Conservation (phyloP, 129 eudicot genomes). For the Glebionis coronaria region DNA sequence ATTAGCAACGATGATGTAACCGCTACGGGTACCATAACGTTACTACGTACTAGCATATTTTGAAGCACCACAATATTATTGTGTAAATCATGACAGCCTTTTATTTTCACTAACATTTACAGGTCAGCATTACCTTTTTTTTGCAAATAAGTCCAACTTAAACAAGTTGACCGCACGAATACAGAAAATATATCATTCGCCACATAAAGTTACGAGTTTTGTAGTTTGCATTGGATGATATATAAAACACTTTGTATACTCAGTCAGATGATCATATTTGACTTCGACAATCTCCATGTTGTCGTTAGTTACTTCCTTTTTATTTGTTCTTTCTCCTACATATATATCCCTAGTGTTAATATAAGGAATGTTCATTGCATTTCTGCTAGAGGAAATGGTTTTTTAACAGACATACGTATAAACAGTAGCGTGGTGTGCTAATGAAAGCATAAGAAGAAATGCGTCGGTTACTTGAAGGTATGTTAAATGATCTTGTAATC, state of each 20-base stretch:
- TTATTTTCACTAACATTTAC: neutral
- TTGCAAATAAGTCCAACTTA: neutral
- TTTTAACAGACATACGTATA: too few relatives aligned
- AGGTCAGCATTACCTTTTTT: too few relatives aligned
- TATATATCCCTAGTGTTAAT: neutral
- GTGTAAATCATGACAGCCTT: neutral
- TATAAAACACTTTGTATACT: slow-evolving; percentile 19
- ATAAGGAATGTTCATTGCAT: neutral
- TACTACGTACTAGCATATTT: too few relatives aligned
- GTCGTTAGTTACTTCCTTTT: slow-evolving; percentile 18
- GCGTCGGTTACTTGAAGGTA: slow-evolving; percentile 31
- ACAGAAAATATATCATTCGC: slow-evolving; percentile 6
- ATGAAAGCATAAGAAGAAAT: slow-evolving; percentile 13
- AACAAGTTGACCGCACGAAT: slow-evolving; percentile 7
- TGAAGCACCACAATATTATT: neutral
- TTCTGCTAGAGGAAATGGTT: neutral
- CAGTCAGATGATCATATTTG: slow-evolving; percentile 25
- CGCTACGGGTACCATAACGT: too few relatives aligned
- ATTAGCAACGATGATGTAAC: too few relatives aligned
- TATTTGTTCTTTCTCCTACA: slow-evolving; percentile 3
- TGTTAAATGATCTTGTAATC: neutral
- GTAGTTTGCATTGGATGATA: neutral
- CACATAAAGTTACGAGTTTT: slow-evolving; percentile 7
- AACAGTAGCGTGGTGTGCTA: too few relatives aligned
- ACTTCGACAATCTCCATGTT: slow-evolving; percentile 29